phyloP scores from a whole-genome alignment of 1,284 basidiomycete species.

The Leucoagaricus sp. region DNA sequence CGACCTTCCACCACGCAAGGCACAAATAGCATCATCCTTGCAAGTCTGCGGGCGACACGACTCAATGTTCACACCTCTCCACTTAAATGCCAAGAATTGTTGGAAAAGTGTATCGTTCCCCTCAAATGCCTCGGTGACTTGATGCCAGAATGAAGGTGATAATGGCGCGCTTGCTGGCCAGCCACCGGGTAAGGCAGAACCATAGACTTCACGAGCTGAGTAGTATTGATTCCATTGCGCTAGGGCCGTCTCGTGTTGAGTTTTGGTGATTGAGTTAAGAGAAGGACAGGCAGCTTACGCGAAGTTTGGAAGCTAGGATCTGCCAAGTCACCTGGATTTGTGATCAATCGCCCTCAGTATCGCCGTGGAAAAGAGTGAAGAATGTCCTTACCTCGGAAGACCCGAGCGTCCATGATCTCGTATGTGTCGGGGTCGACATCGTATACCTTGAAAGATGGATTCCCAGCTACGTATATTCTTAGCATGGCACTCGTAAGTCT shows the following conservation, averaged over 20 bases:
- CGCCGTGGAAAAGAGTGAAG: slow-evolving; percentile 6
- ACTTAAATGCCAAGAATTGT: slow-evolving; percentile 43
- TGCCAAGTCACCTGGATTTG: slow-evolving; percentile 4
- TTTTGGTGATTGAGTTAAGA: neutral
- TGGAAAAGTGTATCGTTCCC: slow-evolving; percentile 49
- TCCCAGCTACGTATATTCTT: slow-evolving; percentile 22
- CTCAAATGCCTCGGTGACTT: slow-evolving; percentile 55
- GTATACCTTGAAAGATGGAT: slow-evolving; percentile 22
- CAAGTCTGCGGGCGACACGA: slow-evolving; percentile 42
- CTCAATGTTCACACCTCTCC: slow-evolving; percentile 37
- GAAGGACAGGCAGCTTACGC: neutral
- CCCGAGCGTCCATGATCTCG: slow-evolving; percentile 32
- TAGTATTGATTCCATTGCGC: slow-evolving; percentile 59
- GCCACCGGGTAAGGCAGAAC: slow-evolving; percentile 38
- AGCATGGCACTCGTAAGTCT: neutral
- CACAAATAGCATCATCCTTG: slow-evolving; percentile 46
- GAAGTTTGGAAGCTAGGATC: slow-evolving; percentile 12
- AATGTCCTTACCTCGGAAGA: slow-evolving; percentile 33
- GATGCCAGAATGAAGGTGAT: slow-evolving; percentile 59
- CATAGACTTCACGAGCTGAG: slow-evolving; percentile 54
- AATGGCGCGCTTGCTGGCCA: slow-evolving; percentile 33
- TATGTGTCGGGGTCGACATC: slow-evolving; percentile 10
- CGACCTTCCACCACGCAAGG: slow-evolving; percentile 47
- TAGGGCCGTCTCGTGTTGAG: slow-evolving; percentile 16
- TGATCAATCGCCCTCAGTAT: neutral